phyloP scores from a whole-genome alignment of 495 filamentous ascomycete species.

The Penicillium waksmanii region DNA sequence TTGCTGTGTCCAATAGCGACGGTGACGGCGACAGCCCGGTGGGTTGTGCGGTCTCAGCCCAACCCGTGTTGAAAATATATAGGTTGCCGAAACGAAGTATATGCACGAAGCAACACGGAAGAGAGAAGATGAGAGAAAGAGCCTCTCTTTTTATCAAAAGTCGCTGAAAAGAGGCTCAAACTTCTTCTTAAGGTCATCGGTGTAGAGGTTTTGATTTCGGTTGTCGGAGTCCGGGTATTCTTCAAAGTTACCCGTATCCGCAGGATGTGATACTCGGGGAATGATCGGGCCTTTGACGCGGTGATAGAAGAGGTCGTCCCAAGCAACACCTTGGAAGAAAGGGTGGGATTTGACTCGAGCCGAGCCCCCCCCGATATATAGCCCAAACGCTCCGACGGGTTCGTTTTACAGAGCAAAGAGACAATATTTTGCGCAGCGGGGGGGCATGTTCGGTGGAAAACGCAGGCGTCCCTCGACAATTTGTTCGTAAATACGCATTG shows the following conservation, averaged over 20 bases:
- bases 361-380: slow-evolving; percentile 83
- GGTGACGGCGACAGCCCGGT: neutral
- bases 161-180: slow-evolving; percentile 81
- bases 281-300: slow-evolving; percentile 81
- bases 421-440: slow-evolving; percentile 83
- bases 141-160: slow-evolving; percentile 54
- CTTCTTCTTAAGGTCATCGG: slow-evolving; percentile 70
- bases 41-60: neutral
- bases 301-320: slow-evolving; percentile 78
- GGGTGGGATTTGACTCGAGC: slow-evolving; percentile 81
- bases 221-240: slow-evolving; percentile 69
- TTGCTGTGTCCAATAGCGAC: neutral
- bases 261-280: slow-evolving; percentile 75
- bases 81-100: slow-evolving; percentile 23
- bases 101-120: slow-evolving; percentile 3
- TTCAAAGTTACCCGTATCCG: slow-evolving; percentile 90
- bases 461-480: slow-evolving; percentile 49
- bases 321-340: slow-evolving; percentile 83
- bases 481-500: slow-evolving; percentile 92
- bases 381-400: slow-evolving; percentile 83
- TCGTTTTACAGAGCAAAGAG: slow-evolving; percentile 82
- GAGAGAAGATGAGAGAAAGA: neutral
- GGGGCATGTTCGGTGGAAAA: slow-evolving; percentile 58
- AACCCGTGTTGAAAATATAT: neutral
- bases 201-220: slow-evolving; percentile 64